Conservation (phyloP, 257 asterid genomes). For the Solanum appendiculatum region DNA sequence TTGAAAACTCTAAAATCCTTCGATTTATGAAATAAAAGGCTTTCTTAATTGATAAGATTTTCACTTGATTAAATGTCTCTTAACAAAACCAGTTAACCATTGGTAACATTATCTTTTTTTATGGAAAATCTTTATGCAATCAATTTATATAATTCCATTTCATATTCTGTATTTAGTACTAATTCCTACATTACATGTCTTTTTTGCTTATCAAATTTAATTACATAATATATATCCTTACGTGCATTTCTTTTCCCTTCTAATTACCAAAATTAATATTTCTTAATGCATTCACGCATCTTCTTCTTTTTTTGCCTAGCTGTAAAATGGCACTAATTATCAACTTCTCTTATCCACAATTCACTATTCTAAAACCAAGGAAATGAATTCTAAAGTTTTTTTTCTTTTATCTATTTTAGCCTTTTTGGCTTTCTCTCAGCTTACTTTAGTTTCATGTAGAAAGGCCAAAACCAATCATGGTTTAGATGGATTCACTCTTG, state of each 20-base stretch:
- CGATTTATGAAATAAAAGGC: neutral
- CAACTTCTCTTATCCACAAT: neutral
- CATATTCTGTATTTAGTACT: neutral
- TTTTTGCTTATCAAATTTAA: neutral
- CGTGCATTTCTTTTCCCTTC: neutral
- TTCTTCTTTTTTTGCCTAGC: neutral
- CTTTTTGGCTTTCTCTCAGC: neutral
- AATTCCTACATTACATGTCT: neutral
- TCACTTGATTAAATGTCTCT: neutral
- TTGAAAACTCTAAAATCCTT: neutral
- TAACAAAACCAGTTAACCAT: neutral
- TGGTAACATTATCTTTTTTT: neutral
- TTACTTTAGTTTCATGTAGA: neutral
- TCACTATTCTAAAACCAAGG: neutral
- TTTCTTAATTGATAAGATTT: neutral
- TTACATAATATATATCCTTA: neutral
- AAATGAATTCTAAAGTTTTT: neutral
- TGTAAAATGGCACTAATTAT: neutral
- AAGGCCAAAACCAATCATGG: neutral
- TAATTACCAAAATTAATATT: neutral
- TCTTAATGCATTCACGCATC: neutral
- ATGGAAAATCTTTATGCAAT: neutral
- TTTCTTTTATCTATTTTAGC: neutral
- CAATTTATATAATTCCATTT: neutral
- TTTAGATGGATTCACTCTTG: slow-evolving; percentile 33